Evolutionary conservation across 1,139 yeast genomes (phyloP).

Genomic region (Nakaseomyces sp.): DNA sequence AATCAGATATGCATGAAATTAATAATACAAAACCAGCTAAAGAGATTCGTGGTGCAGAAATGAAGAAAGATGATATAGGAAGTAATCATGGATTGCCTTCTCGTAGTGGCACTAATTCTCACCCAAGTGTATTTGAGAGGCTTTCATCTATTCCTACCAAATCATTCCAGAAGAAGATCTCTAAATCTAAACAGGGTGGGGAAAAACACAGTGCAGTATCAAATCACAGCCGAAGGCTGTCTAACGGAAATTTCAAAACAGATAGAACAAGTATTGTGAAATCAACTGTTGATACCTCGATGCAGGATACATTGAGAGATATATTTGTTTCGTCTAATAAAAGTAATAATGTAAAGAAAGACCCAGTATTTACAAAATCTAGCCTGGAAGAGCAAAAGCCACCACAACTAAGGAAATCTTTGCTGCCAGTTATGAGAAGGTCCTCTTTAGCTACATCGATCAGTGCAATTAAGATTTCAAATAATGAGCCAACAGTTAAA

Average conservation of each 20-base stretch:
- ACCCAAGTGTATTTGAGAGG: slow-evolving; percentile 26
- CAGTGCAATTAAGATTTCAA: slow-evolving; percentile 2
- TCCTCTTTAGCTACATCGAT: neutral
- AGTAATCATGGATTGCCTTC: neutral
- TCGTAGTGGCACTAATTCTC: neutral
- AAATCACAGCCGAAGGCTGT: slow-evolving; percentile 16
- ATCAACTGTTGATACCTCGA: slow-evolving; percentile 16
- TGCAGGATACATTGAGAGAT: slow-evolving; percentile 26
- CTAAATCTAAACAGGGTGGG: slow-evolving; percentile 9
- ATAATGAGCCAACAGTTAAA: neutral
- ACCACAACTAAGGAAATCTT: neutral
- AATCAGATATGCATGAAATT: neutral
- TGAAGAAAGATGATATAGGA: too few relatives aligned
- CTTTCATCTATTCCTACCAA: slow-evolving; percentile 26
- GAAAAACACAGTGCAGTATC: slow-evolving; percentile 5
- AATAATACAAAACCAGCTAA: neutral
- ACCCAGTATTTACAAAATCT: neutral
- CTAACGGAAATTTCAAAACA: slow-evolving; percentile 13
- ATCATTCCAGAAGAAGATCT: slow-evolving; percentile 28
- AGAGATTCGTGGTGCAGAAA: neutral
- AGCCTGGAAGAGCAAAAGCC: neutral
- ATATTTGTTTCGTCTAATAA: slow-evolving; percentile 14
- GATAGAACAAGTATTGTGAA: slow-evolving; percentile 1
- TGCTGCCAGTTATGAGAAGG: neutral
- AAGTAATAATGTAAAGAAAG: slow-evolving; percentile 14